A percentile compares a stretch with the other conserved stretches of the same genome.
phyloP scores from a whole-genome alignment of 495 filamentous ascomycete species.

The Lichenothelia convexa region DNA sequence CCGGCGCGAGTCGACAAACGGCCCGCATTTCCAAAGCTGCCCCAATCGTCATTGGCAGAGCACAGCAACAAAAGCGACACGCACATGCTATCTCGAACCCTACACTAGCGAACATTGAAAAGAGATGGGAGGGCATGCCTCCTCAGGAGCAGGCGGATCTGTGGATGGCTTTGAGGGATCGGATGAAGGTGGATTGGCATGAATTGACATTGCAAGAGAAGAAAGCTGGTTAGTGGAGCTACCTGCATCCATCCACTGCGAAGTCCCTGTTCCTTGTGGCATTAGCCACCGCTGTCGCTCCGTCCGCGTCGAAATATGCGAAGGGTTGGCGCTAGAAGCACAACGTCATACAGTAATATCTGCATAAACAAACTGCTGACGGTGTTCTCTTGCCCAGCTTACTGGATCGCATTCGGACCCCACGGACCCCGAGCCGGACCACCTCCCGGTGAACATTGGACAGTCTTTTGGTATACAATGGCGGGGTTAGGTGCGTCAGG shows the following conservation, averaged over 20 bases:
- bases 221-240: constrained; percentile 73
- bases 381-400: constrained; percentile 38
- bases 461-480: constrained; percentile 50
- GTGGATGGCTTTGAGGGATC: constrained; percentile 93
- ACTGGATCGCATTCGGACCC: constrained; percentile 94
- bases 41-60: background rate
- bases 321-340: too few relatives aligned
- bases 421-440: constrained; percentile 74
- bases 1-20: constrained; percentile 14
- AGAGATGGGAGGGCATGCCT: constrained; percentile 94
- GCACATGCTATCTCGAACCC: constrained; percentile 94
- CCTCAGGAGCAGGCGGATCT: constrained; percentile 97
- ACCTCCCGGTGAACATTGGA: constrained; percentile 66
- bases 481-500: constrained; percentile 26
- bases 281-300: too few relatives aligned
- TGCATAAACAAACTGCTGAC: background rate
- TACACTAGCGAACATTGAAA: constrained; percentile 93
- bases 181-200: constrained; percentile 95
- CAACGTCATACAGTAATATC: too few relatives aligned
- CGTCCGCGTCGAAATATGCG: too few relatives aligned
- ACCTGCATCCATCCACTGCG: background rate
- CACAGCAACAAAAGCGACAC: constrained; percentile 38
- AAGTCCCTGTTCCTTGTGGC: constrained; percentile 2
- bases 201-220: constrained; percentile 91
- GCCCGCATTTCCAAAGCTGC: constrained; percentile 5